Evolutionary conservation across 345 rosid species (phyloP), one percentile per base, ranked within the genome.

Genomic region (Salix suchowensis): DNA sequence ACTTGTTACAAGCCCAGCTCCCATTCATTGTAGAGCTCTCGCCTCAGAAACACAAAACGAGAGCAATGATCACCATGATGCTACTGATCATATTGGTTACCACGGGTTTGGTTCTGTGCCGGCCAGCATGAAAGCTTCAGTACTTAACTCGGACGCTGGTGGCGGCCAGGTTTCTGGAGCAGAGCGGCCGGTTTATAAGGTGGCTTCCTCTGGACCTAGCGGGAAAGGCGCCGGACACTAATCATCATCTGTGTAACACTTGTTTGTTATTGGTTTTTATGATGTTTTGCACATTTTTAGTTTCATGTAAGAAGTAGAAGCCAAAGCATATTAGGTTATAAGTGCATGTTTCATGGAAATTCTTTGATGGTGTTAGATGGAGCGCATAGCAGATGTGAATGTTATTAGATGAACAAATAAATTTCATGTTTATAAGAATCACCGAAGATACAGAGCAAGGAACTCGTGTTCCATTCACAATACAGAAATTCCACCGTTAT

Each of bases 221-320:
- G 78, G 91, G 87, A 89, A 85, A 89, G 94, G 97, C 70, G 72
- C 94, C 62, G 97, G 97, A 70, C 94, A 92, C 74, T 90, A 77
- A 76, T 50, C 16, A 40, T 75, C 46, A 69, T 65, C 46, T 26
- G 28, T 76, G 40, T 40, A 19, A 40, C 48, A 6, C 32, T 24
- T 32, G 37, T 21, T 64, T 34, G n/a, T 7, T 30, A 8, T 18
- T 61, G 36, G 23, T 10, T 36, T 46, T 26, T 32, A 28, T 24
- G 15, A 40, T 34, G 42, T 64, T 34, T 24, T 65, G 26, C 37
- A 65, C 74, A 74, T 76, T 67, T 61, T 54, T 28, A 6, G 19
- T 11, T 28, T 50, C 19, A 40, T 70, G 36, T 46, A 70, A 28
- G 12, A 13, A 74, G 12, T 14, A 74, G 58, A 8, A 40, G 48